Percentiles rank a stretch among this genome's conserved stretches.
Evolutionary conservation across 2,329 filamentous ascomycete genomes (phyloP).

Genomic region (Septoria petroselini): DNA sequence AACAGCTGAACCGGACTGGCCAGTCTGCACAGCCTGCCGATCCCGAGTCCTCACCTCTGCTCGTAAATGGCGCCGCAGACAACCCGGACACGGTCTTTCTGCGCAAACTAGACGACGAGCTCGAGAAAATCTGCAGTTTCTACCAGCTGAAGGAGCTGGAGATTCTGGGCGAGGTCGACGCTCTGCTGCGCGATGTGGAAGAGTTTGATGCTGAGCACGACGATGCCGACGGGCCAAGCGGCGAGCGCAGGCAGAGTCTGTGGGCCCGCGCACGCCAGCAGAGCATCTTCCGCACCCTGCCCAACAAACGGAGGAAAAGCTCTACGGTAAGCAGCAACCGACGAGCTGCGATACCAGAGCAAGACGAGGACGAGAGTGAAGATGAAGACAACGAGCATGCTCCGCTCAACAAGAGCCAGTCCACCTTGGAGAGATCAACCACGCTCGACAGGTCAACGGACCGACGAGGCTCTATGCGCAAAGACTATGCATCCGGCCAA

Average conservation of each 20-base stretch:
- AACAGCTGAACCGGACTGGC: conserved; percentile 62
- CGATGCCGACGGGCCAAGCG: conserved; percentile 33
- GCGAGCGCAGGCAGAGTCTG: conserved; percentile 33
- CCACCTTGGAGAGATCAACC: conserved; percentile 25
- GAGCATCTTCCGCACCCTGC: conserved; percentile 54
- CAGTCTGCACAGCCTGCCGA: conserved; percentile 51
- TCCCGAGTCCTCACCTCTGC: conserved; percentile 79
- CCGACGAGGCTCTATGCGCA: conserved; percentile 20
- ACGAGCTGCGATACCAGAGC: conserved; percentile 53
- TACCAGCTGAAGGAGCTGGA: conserved; percentile 87
- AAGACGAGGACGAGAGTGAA: conserved; percentile 46
- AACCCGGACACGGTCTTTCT: conserved; percentile 81
- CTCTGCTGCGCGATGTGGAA: conserved; percentile 71
- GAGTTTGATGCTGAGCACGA: conserved; percentile 59
- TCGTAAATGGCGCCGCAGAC: conserved; percentile 52
- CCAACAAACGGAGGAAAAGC: conserved; percentile 44
- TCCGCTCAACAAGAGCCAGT: conserved; percentile 41
- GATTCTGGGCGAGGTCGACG: conserved; percentile 74
- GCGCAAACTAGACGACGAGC: conserved; percentile 76
- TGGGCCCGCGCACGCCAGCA: conserved; percentile 37
- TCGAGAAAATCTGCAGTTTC: conserved; percentile 92
- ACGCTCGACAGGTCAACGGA: conserved; percentile 22
- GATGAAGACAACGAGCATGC: conserved; percentile 57
- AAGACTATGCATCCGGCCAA: conserved; percentile 26
- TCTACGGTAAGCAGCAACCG: conserved; percentile 38